Conservation (phyloP, 495 filamentous ascomycete genomes). For the Neurospora sp. region DNA sequence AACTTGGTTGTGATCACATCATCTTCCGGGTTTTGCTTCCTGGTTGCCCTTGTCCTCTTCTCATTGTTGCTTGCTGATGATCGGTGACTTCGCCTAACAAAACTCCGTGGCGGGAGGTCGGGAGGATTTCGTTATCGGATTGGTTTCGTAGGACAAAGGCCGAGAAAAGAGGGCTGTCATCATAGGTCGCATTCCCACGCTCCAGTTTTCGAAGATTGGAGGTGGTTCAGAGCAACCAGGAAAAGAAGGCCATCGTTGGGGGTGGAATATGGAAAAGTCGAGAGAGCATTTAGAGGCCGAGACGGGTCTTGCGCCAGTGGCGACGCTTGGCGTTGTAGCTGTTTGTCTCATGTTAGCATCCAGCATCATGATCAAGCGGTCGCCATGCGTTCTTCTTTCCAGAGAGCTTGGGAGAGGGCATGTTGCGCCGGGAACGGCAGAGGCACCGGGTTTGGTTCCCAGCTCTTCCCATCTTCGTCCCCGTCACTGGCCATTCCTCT, state of each 20-base stretch:
- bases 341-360: conserved; percentile 5
- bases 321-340: conserved; percentile 99
- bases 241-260: conserved; percentile 11
- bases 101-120: neutral
- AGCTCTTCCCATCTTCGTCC: neutral
- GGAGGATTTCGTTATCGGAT: neutral
- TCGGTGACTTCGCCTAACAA: neutral
- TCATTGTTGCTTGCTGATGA: neutral
- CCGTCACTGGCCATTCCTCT: neutral
- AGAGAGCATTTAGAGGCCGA: conserved; percentile 71
- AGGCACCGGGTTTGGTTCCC: conserved; percentile 4
- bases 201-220: neutral
- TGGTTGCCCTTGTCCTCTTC: neutral
- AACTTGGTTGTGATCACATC: neutral
- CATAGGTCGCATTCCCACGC: neutral
- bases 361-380: neutral
- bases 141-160: neutral
- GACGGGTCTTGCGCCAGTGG: conserved; percentile 99
- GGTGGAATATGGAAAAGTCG: conserved; percentile 19
- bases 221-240: conserved; percentile 5
- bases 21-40: neutral
- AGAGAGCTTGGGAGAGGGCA: neutral
- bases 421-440: neutral
- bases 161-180: neutral
- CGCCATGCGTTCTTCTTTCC: neutral